phyloP scores from a whole-genome alignment of 805 yeast species.

The Candida koratica region DNA sequence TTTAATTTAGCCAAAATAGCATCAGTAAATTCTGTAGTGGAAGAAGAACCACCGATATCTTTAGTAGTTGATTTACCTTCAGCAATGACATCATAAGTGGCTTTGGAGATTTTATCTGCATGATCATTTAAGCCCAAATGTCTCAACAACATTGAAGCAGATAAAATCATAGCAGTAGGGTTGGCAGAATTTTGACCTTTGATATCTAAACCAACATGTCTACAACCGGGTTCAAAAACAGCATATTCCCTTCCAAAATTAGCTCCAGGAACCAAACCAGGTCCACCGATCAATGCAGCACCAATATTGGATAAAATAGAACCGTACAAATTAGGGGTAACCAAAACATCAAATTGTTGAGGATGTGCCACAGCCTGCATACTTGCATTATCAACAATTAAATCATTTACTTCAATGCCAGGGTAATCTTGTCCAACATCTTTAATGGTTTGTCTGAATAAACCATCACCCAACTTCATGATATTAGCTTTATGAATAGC shows the following conservation, averaged over 20 bases:
- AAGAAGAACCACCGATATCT: conserved; percentile 86
- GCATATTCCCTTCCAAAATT: conserved; percentile 97
- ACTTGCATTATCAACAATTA: conserved; percentile 97
- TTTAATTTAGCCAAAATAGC: conserved; percentile 76
- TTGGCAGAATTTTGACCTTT: conserved; percentile 92
- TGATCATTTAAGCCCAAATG: conserved; percentile 84
- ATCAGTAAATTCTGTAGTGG: conserved; percentile 92
- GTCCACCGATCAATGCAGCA: conserved; percentile 96
- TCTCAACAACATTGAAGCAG: conserved; percentile 87
- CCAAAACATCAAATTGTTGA: conserved; percentile 96
- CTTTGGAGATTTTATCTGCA: conserved; percentile 84
- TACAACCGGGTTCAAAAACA: conserved; percentile 98
- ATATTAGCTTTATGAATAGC: conserved; percentile 99
- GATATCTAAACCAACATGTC: conserved; percentile 97
- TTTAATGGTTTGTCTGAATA: conserved; percentile 90
- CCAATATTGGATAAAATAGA: conserved; percentile 96
- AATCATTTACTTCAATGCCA: conserved; percentile 75
- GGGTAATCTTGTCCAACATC: conserved; percentile 83
- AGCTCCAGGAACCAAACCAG: conserved; percentile 98
- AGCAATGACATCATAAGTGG: conserved; percentile 84
- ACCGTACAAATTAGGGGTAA: conserved; percentile 97
- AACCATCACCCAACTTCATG: conserved; percentile 98
- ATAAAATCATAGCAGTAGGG: conserved; percentile 96
- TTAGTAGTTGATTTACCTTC: conserved; percentile 82
- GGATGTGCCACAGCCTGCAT: conserved; percentile 99